A percentile compares a stretch with the other conserved stretches of the same genome.
phyloP scores from a whole-genome alignment of 2,329 filamentous ascomycete species.

The Cyphellophora europaea region DNA sequence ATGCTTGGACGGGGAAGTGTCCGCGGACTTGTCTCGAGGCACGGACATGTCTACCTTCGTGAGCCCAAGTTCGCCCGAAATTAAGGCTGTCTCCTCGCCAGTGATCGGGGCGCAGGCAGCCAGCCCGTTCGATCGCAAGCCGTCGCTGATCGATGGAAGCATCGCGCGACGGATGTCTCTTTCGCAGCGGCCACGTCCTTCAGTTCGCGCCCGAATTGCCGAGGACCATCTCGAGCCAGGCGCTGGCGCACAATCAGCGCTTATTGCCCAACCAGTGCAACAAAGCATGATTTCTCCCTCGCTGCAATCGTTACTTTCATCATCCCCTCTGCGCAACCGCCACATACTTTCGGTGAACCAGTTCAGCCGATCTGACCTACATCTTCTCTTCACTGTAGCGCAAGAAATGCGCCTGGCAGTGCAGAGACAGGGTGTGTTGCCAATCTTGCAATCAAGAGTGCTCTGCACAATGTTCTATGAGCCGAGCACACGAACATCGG shows the following conservation, averaged over 20 bases:
- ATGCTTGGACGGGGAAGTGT: constrained; percentile 62
- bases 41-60: constrained; percentile 67
- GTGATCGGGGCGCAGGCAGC: constrained; percentile 28
- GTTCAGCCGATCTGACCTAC: constrained; percentile 78
- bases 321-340: constrained; percentile 78
- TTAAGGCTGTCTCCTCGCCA: constrained; percentile 40
- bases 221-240: constrained; percentile 15
- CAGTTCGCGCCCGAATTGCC: constrained; percentile 10
- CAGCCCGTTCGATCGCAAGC: constrained; percentile 24
- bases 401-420: constrained; percentile 96
- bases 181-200: constrained; percentile 13
- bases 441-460: constrained; percentile 75
- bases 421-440: constrained; percentile 80
- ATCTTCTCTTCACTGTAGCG: constrained; percentile 89
- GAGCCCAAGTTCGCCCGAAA: constrained; percentile 44
- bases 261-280: constrained; percentile 40
- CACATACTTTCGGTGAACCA: constrained; percentile 89
- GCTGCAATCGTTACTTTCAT: constrained; percentile 63
- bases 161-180: constrained; percentile 15
- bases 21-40: constrained; percentile 49
- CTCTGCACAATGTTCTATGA: constrained; percentile 95
- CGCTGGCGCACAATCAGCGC: constrained; percentile 9
- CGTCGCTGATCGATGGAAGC: constrained; percentile 8
- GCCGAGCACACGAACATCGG: constrained; percentile 88
- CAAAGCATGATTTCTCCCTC: constrained; percentile 48